Evolutionary conservation across 2,329 filamentous ascomycete genomes (phyloP), one percentile per base, ranked within the genome.

Genomic region (Canariomyces notabilis): DNA sequence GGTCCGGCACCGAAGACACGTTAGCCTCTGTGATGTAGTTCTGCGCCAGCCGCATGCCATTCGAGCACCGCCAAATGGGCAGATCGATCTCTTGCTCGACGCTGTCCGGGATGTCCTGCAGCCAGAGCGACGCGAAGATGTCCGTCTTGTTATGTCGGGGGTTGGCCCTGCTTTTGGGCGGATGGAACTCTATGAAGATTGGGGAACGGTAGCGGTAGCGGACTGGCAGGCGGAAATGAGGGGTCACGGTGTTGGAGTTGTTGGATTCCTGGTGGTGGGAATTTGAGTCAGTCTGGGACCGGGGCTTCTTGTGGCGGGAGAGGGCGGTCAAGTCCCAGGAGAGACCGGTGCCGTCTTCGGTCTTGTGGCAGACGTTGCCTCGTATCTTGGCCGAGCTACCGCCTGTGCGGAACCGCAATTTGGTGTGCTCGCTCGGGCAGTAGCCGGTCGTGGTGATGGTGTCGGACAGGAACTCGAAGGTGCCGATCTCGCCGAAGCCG

Each of bases 1-100:
- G 74, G 36, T 89, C 87, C 0, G 87, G 85, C 11, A 88, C 76
- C 2, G 76, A 68, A 8, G 73, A 67, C 62, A 78, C 82, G 60
- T 93, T 95, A 15, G 83, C 74, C 50, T 89, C 81, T 0, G 88
- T 95, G 59, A 96, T 85, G 65, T 91, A 96, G 62, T 95, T 97
- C 61, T 97, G 91, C 0, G 86, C 87, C 9, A 97, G 72, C 4
- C 91, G 81, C 50, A 79, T 72, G 0, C 83, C 75, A 47, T 87
- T 85, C 57, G 85, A 76, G 19, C 89, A 95, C 41, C 77, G 83
- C 86, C 89, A 97, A 47, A 98, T 85, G 0, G 91, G 93, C n/a
- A 97, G 75, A 54, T 93, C 85, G 58, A 96, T 83, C 12, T 85
- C 77, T 2, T 75, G 76, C 42, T 85, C 80, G 52, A 93, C 83